phyloP scores from a whole-genome alignment of 371 early-diverging fungal species.

The Apophysomyces ossiformis region DNA sequence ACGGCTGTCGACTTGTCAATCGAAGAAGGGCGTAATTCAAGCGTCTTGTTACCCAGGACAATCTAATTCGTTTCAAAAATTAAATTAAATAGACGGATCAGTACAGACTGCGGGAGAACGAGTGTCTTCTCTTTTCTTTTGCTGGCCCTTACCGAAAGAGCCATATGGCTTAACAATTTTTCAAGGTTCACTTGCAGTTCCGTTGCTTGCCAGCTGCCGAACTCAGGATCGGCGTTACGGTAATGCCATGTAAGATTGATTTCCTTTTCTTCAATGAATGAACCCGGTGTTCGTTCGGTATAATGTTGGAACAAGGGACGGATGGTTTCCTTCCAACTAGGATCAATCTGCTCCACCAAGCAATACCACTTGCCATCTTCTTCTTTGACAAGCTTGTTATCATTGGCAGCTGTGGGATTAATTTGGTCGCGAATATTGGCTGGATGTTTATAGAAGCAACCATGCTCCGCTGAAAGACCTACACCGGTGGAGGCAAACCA shows the following conservation, averaged over 20 bases:
- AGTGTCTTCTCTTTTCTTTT: not conserved
- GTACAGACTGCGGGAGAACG: not conserved
- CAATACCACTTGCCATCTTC: slow-evolving; percentile 81
- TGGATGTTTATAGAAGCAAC: slow-evolving; percentile 96
- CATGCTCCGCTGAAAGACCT: slow-evolving; percentile 95
- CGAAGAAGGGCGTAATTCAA: slow-evolving; percentile 91
- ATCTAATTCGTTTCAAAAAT: slow-evolving; percentile 48
- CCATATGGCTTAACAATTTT: slow-evolving; percentile 90
- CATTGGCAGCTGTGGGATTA: slow-evolving; percentile 44
- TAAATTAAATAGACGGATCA: not conserved
- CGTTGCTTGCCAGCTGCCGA: slow-evolving; percentile 75
- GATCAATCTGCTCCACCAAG: slow-evolving; percentile 86
- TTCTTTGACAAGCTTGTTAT: slow-evolving; percentile 66
- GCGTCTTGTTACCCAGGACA: slow-evolving; percentile 91
- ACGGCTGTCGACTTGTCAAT: slow-evolving; percentile 92
- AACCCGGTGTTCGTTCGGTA: slow-evolving; percentile 93
- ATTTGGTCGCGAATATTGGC: slow-evolving; percentile 54
- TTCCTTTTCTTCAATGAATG: slow-evolving; percentile 93
- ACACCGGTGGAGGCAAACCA: slow-evolving; percentile 91
- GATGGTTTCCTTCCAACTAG: slow-evolving; percentile 91
- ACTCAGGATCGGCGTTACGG: slow-evolving; percentile 86
- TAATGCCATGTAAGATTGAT: slow-evolving; percentile 93
- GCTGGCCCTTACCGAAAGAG: slow-evolving; percentile 71
- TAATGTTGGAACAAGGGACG: slow-evolving; percentile 93
- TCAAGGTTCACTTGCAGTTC: slow-evolving; percentile 96